Conservation (phyloP, 768 basidiomycete genomes). For the Hemileccinum impolitum region DNA sequence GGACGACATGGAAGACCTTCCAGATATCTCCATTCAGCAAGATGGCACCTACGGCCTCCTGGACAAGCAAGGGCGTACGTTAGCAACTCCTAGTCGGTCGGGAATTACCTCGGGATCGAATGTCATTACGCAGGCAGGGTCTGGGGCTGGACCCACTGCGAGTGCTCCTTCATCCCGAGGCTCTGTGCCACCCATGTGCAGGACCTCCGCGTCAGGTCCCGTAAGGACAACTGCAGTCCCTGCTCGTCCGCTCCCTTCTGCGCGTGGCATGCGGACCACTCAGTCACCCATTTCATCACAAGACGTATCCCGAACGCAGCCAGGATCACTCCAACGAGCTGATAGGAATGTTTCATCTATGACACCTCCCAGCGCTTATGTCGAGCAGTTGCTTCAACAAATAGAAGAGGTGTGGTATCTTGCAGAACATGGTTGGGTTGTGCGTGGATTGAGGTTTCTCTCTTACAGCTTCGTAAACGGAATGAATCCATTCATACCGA, state of each 20-base stretch:
- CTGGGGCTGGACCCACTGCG: constrained; percentile 8
- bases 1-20: constrained; percentile 51
- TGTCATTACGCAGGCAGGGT: constrained; percentile 5
- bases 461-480: constrained; percentile 46
- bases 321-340: constrained; percentile 9
- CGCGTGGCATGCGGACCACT: constrained; percentile 7
- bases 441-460: constrained; percentile 6
- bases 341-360: constrained; percentile 3
- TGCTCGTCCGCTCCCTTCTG: constrained; percentile 15
- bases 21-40: constrained; percentile 58
- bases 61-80: constrained; percentile 17
- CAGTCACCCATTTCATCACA: constrained; percentile 21
- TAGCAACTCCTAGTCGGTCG: constrained; percentile 10
- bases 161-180: constrained; percentile 13
- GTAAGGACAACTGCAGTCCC: constrained; percentile 4
- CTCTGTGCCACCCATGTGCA: constrained; percentile 9
- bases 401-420: constrained; percentile 46
- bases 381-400: constrained; percentile 30
- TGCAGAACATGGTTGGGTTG: constrained; percentile 3
- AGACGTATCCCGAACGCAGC: constrained; percentile 12
- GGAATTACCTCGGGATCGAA: constrained; percentile 11
- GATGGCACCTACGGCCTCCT: constrained; percentile 56
- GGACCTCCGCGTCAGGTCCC: constrained; percentile 9
- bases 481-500: constrained; percentile 45
- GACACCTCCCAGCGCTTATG: not conserved